A percentile compares a stretch with the other conserved stretches of the same genome.
phyloP scores from a whole-genome alignment of 2,329 filamentous ascomycete species.

The Penicillium polonicum region DNA sequence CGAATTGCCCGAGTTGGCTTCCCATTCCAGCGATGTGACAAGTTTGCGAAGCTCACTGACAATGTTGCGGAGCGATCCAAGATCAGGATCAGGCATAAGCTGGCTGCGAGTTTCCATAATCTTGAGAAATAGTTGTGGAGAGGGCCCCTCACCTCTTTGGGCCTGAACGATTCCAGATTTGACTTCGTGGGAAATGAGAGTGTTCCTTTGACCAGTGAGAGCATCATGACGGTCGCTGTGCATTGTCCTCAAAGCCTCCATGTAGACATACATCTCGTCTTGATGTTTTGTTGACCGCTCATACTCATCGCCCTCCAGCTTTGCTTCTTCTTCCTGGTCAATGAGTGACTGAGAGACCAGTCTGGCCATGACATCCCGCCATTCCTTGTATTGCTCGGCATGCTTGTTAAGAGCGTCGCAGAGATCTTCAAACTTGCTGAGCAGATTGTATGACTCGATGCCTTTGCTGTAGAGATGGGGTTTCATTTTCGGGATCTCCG shows the following conservation, averaged over 20 bases:
- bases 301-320: slow-evolving; percentile 86
- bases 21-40: slow-evolving; percentile 58
- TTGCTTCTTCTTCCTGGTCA: slow-evolving; percentile 73
- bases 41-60: slow-evolving; percentile 69
- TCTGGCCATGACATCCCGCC: slow-evolving; percentile 70
- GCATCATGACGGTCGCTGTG: slow-evolving; percentile 76
- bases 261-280: slow-evolving; percentile 84
- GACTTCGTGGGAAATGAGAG: slow-evolving; percentile 71
- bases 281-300: slow-evolving; percentile 82
- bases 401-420: slow-evolving; percentile 69
- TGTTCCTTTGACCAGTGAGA: slow-evolving; percentile 74
- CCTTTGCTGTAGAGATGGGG: slow-evolving; percentile 57
- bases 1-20: slow-evolving; percentile 53
- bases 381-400: slow-evolving; percentile 67
- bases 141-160: slow-evolving; percentile 64
- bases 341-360: slow-evolving; percentile 73
- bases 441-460: slow-evolving; percentile 67
- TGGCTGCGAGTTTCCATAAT: slow-evolving; percentile 48
- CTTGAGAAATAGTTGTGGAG: slow-evolving; percentile 61
- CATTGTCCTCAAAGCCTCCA: slow-evolving; percentile 71
- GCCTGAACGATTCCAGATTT: slow-evolving; percentile 62
- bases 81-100: slow-evolving; percentile 46
- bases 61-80: slow-evolving; percentile 68
- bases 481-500: slow-evolving; percentile 62
- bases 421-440: slow-evolving; percentile 66